phyloP scores from a whole-genome alignment of 2,329 filamentous ascomycete species.

The Fusarium tanahbumbuense region DNA sequence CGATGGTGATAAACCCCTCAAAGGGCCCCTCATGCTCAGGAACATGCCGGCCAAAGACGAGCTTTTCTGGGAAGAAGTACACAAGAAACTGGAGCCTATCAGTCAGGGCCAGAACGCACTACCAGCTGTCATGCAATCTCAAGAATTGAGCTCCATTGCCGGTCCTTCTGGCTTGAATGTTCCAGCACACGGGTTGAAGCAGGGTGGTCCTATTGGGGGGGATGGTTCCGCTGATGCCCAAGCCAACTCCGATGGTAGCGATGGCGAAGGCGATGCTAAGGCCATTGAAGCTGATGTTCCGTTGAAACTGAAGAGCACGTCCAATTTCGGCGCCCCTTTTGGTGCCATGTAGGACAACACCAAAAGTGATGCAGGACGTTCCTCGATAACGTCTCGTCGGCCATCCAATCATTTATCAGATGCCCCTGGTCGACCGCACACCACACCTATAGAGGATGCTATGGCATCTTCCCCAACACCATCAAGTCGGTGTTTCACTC shows the following conservation, averaged over 20 bases:
- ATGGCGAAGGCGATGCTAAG: constrained; percentile 42
- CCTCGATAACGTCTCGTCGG: neutral
- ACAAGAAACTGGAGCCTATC: constrained; percentile 64
- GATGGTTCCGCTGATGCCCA: constrained; percentile 42
- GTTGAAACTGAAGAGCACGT: constrained; percentile 58
- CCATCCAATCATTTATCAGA: constrained; percentile 5
- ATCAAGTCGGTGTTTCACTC: neutral
- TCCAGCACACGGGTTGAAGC: constrained; percentile 12
- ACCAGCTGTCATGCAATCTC: constrained; percentile 56
- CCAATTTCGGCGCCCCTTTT: constrained; percentile 62
- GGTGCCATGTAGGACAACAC: constrained; percentile 48
- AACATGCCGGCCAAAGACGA: constrained; percentile 69
- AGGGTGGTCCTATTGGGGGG: constrained; percentile 33
- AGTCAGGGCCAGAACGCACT: constrained; percentile 59
- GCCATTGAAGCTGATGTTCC: constrained; percentile 57
- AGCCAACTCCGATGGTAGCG: constrained; percentile 42
- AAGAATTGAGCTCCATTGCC: constrained; percentile 37
- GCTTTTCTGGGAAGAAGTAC: constrained; percentile 62
- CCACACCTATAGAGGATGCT: constrained; percentile 11
- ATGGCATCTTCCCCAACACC: neutral
- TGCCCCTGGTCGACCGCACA: neutral
- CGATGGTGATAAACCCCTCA: constrained; percentile 59
- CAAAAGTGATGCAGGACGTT: neutral
- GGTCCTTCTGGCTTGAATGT: constrained; percentile 31
- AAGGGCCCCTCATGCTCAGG: constrained; percentile 64